Percentiles rank a stretch among this genome's conserved stretches.
Conservation (phyloP, 2,329 filamentous ascomycete genomes). For the Penicillium sp. region DNA sequence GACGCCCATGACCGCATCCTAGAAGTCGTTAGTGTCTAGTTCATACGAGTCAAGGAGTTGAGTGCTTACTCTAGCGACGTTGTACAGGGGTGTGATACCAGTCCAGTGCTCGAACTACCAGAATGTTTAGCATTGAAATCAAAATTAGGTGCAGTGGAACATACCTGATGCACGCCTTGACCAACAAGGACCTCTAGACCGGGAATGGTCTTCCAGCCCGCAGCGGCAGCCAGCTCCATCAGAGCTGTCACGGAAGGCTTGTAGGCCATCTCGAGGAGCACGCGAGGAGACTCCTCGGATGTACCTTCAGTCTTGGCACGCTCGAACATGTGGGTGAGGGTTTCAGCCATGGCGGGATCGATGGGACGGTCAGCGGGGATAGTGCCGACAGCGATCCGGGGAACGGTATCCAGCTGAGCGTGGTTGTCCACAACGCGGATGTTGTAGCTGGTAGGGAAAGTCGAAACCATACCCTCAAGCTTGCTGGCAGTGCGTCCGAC, state of each 20-base stretch:
- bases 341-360: slow-evolving; percentile 66
- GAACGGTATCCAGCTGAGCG: slow-evolving; percentile 55
- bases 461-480: slow-evolving; percentile 64
- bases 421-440: slow-evolving; percentile 62
- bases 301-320: slow-evolving; percentile 42
- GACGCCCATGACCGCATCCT: slow-evolving; percentile 31
- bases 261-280: slow-evolving; percentile 95
- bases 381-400: slow-evolving; percentile 78
- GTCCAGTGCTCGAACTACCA: slow-evolving; percentile 25
- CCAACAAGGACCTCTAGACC: slow-evolving; percentile 86
- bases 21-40: background rate
- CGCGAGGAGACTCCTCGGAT: slow-evolving; percentile 47
- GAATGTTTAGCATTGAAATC: background rate
- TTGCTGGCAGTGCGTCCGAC: slow-evolving; percentile 74
- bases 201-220: slow-evolving; percentile 79
- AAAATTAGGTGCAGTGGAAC: slow-evolving; percentile 26
- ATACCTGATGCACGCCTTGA: slow-evolving; percentile 80
- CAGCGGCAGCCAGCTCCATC: slow-evolving; percentile 77
- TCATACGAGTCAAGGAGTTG: background rate
- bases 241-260: slow-evolving; percentile 80
- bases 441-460: slow-evolving; percentile 73
- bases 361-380: slow-evolving; percentile 87
- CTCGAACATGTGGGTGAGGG: slow-evolving; percentile 59
- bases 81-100: slow-evolving; percentile 47
- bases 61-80: slow-evolving; percentile 61